Evolutionary conservation across 257 asterid genomes (phyloP).

Genomic region (Avicennia marina): DNA sequence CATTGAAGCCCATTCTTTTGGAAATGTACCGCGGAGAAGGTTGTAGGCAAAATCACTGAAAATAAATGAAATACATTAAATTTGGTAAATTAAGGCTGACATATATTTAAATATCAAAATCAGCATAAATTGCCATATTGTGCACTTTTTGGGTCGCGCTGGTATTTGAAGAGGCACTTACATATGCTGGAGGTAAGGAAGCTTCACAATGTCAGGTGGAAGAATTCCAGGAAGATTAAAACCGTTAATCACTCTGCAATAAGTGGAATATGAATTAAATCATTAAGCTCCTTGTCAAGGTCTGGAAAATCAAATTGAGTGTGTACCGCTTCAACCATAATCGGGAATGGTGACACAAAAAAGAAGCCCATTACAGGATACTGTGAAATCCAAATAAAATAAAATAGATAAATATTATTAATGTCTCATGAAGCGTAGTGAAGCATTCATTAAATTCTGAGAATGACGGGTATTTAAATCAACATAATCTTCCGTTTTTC

Average conservation of each 20-base stretch:
- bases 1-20: constrained; percentile 70
- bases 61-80: constrained; percentile 6
- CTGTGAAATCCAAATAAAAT: not conserved
- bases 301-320: not conserved
- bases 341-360: no score
- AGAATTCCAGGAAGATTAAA: constrained; percentile 74
- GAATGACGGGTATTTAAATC: no score
- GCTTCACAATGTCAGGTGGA: constrained; percentile 51
- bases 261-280: constrained; percentile 3
- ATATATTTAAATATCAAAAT: constrained; percentile 8
- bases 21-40: constrained; percentile 73
- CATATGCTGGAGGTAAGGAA: constrained; percentile 65
- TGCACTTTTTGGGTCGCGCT: no score
- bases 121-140: constrained; percentile 9
- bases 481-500: no score
- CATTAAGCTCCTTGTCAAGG: constrained; percentile 5
- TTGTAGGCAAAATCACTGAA: constrained; percentile 88
- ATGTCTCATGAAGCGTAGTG: not conserved
- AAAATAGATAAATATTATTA: not conserved
- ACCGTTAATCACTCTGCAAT: constrained; percentile 71
- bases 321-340: not conserved
- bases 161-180: constrained; percentile 29
- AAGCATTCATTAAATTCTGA: not conserved
- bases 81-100: not conserved
- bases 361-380: not conserved